Evolutionary conservation across 768 basidiomycete genomes (phyloP), one percentile per base, ranked within the genome.

Genomic region (Termitomyces eurrhizus): DNA sequence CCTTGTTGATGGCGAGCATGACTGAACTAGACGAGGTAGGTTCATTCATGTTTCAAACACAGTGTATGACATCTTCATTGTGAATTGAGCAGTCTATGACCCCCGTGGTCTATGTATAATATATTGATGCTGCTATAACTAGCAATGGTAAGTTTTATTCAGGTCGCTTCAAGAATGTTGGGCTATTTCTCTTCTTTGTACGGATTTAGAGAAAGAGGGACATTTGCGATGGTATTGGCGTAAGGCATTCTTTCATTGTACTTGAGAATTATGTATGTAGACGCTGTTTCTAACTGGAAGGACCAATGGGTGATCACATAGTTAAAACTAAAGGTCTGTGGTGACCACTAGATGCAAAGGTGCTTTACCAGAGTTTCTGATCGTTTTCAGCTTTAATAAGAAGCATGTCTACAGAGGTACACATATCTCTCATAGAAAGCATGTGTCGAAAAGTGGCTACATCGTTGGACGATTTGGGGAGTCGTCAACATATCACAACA

Each of bases 11-110:
- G 26, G 53, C 29, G 53, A 55, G 12, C 54, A 44, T 33, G 5
- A 33, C 29, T 53, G 16, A 53, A 53, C 26, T 58, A 60, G 58
- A 53, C 52, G 52, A 64, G 58, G 64, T 64, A 48, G 37, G 58
- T 32, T 50, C 37, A 8, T 50, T 7, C 37, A 35, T 42, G 14
- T 32, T 33, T 42, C 32, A 4, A 33, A 14, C 12, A 44, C 13
- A 7, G 11, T 8, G 18, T 14, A 21, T 32, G 12, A 18, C 39
- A 33, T 55, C n/a, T 14, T 42, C 7, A 44, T 52, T 9, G 12
- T 32, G 12, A 14, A 18, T 1, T 32, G 29, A 21, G 13, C n/a
- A 55, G 54, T 13, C 41, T 44, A 55, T 55, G 41, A 42, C 29
- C 39, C n/a, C 6, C 7, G 21, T 55, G 29, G 41, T 55, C 12